Conservation (phyloP, 2,329 filamentous ascomycete species). For the Epicoccum sorghinum region DNA sequence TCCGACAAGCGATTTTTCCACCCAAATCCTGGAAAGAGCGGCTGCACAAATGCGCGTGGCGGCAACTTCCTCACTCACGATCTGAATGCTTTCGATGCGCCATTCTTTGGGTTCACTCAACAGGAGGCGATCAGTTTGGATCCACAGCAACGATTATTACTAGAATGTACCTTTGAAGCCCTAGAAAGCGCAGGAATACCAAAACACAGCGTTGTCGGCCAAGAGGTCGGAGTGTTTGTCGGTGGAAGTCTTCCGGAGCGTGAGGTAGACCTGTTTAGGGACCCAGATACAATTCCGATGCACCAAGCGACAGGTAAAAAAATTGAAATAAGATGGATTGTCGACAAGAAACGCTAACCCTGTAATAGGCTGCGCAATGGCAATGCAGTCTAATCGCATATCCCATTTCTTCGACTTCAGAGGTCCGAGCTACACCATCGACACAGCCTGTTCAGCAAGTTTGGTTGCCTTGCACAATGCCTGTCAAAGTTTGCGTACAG, state of each 20-base stretch:
- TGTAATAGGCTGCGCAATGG: constrained; percentile 19
- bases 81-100: constrained; percentile 33
- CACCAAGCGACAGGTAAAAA: constrained; percentile 28
- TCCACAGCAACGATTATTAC: constrained; percentile 41
- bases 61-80: constrained; percentile 33
- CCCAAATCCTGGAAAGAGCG: constrained; percentile 39
- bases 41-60: constrained; percentile 42
- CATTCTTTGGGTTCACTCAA: constrained; percentile 38
- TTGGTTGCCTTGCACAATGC: constrained; percentile 38
- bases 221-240: constrained; percentile 34
- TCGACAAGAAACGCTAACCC: neutral
- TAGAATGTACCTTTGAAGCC: constrained; percentile 47
- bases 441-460: constrained; percentile 42
- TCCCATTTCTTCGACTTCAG: constrained; percentile 39
- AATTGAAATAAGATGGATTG: neutral
- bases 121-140: constrained; percentile 39
- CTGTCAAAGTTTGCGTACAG: constrained; percentile 34
- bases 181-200: constrained; percentile 49
- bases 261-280: constrained; percentile 29
- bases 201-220: constrained; percentile 35
- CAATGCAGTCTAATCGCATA: constrained; percentile 40
- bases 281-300: constrained; percentile 34
- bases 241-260: constrained; percentile 34
- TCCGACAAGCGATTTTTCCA: constrained; percentile 48
- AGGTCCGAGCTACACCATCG: constrained; percentile 39